phyloP scores from a whole-genome alignment of 2,329 filamentous ascomycete genomes.

The Talaromyces sp. region DNA sequence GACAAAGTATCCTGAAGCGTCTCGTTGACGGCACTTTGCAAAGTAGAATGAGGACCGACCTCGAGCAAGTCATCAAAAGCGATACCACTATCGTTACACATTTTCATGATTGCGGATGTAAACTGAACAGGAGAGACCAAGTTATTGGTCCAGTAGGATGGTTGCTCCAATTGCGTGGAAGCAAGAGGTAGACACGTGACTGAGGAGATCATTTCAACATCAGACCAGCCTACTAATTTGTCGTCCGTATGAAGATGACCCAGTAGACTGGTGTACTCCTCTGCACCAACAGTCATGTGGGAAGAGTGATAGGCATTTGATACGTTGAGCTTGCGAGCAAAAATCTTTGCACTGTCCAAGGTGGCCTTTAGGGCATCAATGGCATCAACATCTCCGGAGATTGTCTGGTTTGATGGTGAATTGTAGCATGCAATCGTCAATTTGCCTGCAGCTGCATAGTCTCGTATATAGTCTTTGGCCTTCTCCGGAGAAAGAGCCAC shows the following conservation, averaged over 20 bases:
- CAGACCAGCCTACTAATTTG: neutral
- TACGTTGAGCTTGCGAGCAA: conserved; percentile 21
- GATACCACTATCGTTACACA: neutral
- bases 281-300: conserved; percentile 20
- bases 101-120: conserved; percentile 19
- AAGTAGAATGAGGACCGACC: conserved; percentile 32
- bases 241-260: neutral
- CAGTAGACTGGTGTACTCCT: conserved; percentile 25
- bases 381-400: conserved; percentile 21
- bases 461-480: conserved; percentile 20
- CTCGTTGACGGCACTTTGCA: conserved; percentile 26
- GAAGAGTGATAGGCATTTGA: conserved; percentile 23
- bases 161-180: neutral
- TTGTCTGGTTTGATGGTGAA: conserved; percentile 21
- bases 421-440: conserved; percentile 24
- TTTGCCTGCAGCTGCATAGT: neutral
- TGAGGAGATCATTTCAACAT: neutral
- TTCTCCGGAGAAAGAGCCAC: conserved; percentile 26
- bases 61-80: conserved; percentile 21
- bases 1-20: conserved; percentile 13
- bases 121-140: conserved; percentile 34
- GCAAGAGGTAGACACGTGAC: neutral
- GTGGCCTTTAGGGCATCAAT: conserved; percentile 16
- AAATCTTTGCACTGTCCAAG: conserved; percentile 15
- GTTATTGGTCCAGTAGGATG: conserved; percentile 35